These are phyloP conservation scores for Pyrus bretschneideri DNA, from an alignment of 306 rosid species.

Conservation along the genomic window DNA sequence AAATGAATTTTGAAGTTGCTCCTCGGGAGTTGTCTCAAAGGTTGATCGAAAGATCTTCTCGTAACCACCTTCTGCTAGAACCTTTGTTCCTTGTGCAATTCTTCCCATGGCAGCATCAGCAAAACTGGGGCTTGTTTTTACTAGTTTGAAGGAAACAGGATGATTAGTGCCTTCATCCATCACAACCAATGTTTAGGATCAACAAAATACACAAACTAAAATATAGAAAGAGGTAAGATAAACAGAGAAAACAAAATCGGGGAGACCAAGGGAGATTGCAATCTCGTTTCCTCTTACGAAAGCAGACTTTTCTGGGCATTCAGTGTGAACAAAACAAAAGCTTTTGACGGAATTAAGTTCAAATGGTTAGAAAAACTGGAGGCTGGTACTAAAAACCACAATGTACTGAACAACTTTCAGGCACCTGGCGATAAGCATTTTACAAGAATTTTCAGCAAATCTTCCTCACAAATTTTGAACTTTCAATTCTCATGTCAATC, in stretches of 20 bases:
- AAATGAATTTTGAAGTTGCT: conserved; percentile 67
- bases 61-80: conserved; percentile 88
- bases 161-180: conserved; percentile 9
- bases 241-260: not conserved
- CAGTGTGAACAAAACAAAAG: not conserved
- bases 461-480: not conserved
- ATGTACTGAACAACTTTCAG: not conserved
- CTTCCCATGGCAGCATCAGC: conserved; percentile 94
- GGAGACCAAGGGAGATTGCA: not conserved
- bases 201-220: not conserved
- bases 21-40: conserved; percentile 70
- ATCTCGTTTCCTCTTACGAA: not conserved
- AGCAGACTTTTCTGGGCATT: not conserved
- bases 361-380: not conserved
- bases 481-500: not conserved
- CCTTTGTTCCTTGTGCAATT: conserved; percentile 94
- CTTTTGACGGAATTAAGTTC: not conserved
- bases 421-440: not conserved
- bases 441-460: not conserved
- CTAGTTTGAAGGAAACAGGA: conserved; percentile 26
- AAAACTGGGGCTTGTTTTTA: conserved; percentile 88
- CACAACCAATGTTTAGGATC: not conserved
- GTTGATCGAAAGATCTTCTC: conserved; percentile 71
- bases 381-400: not conserved
- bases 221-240: not conserved